phyloP scores from a whole-genome alignment of 2,329 filamentous ascomycete species.

The Stagonosporopsis cucurbitacearum region DNA sequence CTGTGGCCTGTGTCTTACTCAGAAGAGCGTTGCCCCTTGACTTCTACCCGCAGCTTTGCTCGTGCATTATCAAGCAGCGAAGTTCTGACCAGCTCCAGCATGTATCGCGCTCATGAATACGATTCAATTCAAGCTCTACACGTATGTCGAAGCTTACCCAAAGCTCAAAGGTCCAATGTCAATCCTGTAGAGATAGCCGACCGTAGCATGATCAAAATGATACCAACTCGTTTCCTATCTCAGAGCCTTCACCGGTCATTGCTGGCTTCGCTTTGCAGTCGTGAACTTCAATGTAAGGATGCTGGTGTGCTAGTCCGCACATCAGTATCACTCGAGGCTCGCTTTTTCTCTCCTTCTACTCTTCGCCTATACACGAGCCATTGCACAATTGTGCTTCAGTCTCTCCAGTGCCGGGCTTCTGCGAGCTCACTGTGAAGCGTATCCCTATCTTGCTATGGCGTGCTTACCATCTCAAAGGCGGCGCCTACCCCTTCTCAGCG shows the following conservation, averaged over 20 bases:
- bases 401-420: background rate
- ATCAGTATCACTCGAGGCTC: background rate
- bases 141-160: background rate
- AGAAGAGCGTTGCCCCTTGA: background rate
- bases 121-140: background rate
- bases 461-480: background rate
- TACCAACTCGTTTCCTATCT: background rate
- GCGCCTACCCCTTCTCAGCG: slow-evolving; percentile 10
- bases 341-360: background rate
- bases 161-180: background rate
- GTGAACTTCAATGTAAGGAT: background rate
- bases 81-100: too few species aligned
- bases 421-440: slow-evolving; percentile 5
- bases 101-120: too few species aligned
- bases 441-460: background rate
- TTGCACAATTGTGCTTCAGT: background rate
- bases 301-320: background rate
- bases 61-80: too few species aligned
- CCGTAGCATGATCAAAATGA: background rate
- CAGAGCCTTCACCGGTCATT: background rate
- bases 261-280: background rate
- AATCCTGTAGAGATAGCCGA: background rate
- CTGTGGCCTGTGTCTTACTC: too few species aligned
- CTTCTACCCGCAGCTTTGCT: too few species aligned
- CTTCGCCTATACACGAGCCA: background rate